Base-by-base conservation (phyloP, 805 yeast genomes). In the Metschnikowia noctiluminum region DNA sequence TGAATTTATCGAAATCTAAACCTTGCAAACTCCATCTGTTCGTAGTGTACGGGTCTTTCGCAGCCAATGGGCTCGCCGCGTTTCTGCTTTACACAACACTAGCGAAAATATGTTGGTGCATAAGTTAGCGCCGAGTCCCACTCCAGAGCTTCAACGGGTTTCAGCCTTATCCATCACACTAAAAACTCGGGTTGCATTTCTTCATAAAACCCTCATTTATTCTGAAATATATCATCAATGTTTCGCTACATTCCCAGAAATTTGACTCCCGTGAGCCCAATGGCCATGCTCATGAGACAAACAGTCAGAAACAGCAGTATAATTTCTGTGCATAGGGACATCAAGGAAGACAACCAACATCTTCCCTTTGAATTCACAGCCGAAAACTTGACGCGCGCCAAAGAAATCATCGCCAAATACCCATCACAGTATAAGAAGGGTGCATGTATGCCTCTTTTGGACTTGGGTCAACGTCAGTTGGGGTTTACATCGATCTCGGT, bases 351-450 rank as follows among this genome's bases (percentile, higher is more conserved):
- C 75, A 84, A 85, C 68, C 81, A 79, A 42, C 68, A 74, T 45
- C 72, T 83, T 45, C 84, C 89, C 38, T 89, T 89, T 66, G 89
- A 85, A 65, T 89, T 88, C 73, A 75, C 75, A 49, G 60, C 75
- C 12, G 89, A 81, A 54, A 87, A 87, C 73, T 58, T 70, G 62
- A 70, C 74, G 54, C 74, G 87, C 56, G 95, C 95, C n/a, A 70
- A 84, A 50, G 84, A 79, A 53, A 80, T 88, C 61, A 76, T 88
- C 45, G 80, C 85, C 60, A 87, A 87, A 71, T 88, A 88, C 66
- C 96, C 96, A 10, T 76, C 87, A 28, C 92, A 88, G 64, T 88
- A 89, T 69, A 88, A 87, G 65, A 89, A 89, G 70, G 87, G 85
- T 31, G 96, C 96, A 2, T 83, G 84, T 50, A 89, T 88, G 96